Evolutionary conservation across 2,329 filamentous ascomycete genomes (phyloP), one percentile per base, ranked within the genome.

Genomic region (Falciphora oryzae): DNA sequence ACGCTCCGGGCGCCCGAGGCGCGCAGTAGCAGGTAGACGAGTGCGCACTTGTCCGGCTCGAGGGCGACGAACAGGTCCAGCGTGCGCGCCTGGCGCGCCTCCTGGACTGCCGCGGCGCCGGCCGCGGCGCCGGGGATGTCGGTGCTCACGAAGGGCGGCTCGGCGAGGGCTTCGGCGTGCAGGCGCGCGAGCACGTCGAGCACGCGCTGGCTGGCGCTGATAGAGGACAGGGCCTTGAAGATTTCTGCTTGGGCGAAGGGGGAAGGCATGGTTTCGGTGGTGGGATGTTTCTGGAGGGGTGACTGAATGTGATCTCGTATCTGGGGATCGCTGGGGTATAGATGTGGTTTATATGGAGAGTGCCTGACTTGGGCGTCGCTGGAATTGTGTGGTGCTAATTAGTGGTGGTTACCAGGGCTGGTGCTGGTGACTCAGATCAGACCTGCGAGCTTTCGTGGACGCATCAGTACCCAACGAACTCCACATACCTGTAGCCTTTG

Each of bases 21-120:
- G 3, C 79, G 78, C 3, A 80, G 70, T 0, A 88, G 76, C 25
- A 83, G 80, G 71, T 88, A 88, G 1, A 85, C 73, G 56, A 86
- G 78, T 4, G 80, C 75, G 68, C 80, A 83, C 71, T 88, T 88
- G 70, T 87, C 84, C 11, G 78, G 74, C 53, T 87, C 84, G 1
- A 89, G 76, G 0, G 83, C 83, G 63, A 88, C 81, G 70, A 87
- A 87, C 69, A 84, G 84, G 70, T 86, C 82, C 8, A 73, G 76
- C 79, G 82, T 81, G 61, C 68, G 57, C 66, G 63, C 27, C 68
- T 62, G 10, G 65, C 56, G 28, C 59, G 44, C 53, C 28, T 29
- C 22, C 28, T 32, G 27, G 35, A 57, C 13, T 14, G 27, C 31
- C 59, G 64, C 32, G 62, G 53, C 0, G 5, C 56, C 25, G 35